Evolutionary conservation across 192 early-diverging fungal species (phyloP), one percentile per base, ranked within the genome.

Genomic region (Backusella parvicylindrica): DNA sequence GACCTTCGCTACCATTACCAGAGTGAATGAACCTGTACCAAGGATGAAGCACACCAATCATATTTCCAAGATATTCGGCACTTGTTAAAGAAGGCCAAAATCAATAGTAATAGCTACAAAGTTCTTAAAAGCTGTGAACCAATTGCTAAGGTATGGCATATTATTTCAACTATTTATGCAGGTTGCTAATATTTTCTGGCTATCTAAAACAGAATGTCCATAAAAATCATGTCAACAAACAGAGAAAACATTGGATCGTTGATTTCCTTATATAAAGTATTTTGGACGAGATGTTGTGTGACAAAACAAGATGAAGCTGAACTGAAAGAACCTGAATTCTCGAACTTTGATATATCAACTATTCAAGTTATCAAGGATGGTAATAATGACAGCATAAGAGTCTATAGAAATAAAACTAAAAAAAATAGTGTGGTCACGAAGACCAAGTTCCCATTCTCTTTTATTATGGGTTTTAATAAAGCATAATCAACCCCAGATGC

Each of bases 261-360:
- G 18, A 68, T 68, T 68, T 68, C 16, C 16, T 38, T 68, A 38
- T 64, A 64, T 68, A 68, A 68, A 68, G 35, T 38, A 68, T 68
- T 68, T n/a, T 37, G 66, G 66, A 35, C 35, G 16, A 68, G 23
- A 64, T 64, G 33, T 35, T 66, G 66, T 16, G 66, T 68, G 33
- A 38, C 32, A 38, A 68, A 68, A 68, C 66, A 35, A 68, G 66
- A 37, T 18, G 66, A 68, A 68, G 60, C 23, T 64, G 60, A 64
- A 64, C 60, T 1, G 60, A 26, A 28, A 64, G 60, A 64, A 31
- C 37, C 37, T 26, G 18, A 40, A 40, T 68, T 16, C 66, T 68
- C 37, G 35, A 9, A 37, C 21, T 12, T 68, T 23, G 66, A 68
- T 40, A 68, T 41, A 68, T 68, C 37, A 23, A 68, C 66, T 38